phyloP scores from a whole-genome alignment of 2,329 filamentous ascomycete species.

The Aspergillus costaricaensis region DNA sequence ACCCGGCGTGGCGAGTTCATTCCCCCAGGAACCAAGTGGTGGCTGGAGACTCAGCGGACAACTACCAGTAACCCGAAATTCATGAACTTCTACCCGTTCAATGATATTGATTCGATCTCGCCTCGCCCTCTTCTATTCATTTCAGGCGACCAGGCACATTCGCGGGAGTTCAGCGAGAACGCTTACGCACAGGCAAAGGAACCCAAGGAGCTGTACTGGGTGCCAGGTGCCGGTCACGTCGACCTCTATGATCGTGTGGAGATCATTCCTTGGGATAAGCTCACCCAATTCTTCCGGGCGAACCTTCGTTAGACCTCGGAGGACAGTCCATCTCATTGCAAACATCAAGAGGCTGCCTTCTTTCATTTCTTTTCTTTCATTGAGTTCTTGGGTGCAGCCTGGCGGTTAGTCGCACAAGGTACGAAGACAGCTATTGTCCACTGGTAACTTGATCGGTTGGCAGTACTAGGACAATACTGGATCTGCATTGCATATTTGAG shows the following conservation, averaged over 20 bases:
- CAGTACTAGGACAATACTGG: too few relatives aligned
- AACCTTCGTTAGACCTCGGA: slow-evolving; percentile 9
- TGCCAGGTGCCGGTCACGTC: slow-evolving; percentile 36
- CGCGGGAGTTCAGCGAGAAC: slow-evolving; percentile 27
- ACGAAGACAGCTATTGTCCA: slow-evolving; percentile 21
- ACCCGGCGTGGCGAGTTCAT: too few relatives aligned
- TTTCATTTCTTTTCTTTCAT: too few relatives aligned
- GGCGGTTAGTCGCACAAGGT: too few relatives aligned
- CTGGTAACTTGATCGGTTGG: too few relatives aligned
- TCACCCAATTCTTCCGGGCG: slow-evolving; percentile 28
- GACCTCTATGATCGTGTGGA: slow-evolving; percentile 42
- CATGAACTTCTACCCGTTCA: neutral
- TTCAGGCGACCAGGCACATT: slow-evolving; percentile 26
- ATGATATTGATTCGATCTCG: slow-evolving; percentile 25
- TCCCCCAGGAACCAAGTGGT: too few relatives aligned
- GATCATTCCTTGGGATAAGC: slow-evolving; percentile 37
- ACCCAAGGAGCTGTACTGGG: slow-evolving; percentile 41
- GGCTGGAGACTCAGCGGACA: neutral
- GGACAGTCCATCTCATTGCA: too few relatives aligned
- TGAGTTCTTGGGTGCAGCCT: too few relatives aligned
- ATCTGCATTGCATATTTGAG: too few relatives aligned
- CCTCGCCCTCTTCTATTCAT: slow-evolving; percentile 28
- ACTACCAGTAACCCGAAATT: too few relatives aligned
- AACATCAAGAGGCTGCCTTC: too few relatives aligned
- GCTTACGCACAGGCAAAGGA: slow-evolving; percentile 30